Conservation (phyloP, 495 filamentous ascomycete species). For the Hypoxylon intermedium region DNA sequence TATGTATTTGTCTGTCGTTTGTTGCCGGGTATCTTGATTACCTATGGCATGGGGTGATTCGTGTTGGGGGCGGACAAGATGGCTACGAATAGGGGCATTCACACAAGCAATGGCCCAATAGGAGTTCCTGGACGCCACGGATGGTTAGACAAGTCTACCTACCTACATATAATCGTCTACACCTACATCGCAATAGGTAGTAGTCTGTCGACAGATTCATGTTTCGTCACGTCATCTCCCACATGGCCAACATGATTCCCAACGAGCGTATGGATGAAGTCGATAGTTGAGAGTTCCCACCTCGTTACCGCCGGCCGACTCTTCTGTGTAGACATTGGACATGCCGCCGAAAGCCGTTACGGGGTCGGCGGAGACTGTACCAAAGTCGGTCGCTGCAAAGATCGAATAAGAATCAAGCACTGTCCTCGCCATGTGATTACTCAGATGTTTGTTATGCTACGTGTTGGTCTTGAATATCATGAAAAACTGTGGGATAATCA, state of each 20-base stretch:
- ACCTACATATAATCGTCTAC: not conserved
- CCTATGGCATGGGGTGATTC: conserved; percentile 30
- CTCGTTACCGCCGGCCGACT: not conserved
- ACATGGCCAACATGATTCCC: not conserved
- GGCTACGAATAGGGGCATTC: conserved; percentile 3
- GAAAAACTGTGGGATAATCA: not conserved
- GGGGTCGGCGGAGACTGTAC: conserved; percentile 10
- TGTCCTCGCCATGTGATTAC: not conserved
- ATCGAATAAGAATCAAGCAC: no score
- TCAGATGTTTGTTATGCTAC: not conserved
- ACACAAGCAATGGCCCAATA: conserved; percentile 17
- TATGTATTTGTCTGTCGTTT: conserved; percentile 7
- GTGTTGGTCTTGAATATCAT: conserved; percentile 7
- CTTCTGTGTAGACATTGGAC: not conserved
- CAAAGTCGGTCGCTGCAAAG: not conserved
- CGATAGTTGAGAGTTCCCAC: not conserved
- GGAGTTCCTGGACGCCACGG: not conserved
- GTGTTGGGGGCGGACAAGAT: conserved; percentile 7
- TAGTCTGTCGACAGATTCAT: conserved; percentile 17
- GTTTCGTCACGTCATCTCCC: conserved; percentile 25
- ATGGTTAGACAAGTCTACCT: not conserved
- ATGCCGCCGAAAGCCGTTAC: not conserved
- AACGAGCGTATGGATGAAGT: not conserved
- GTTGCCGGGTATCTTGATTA: no score
- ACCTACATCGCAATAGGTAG: no score